Conservation (phyloP, 805 yeast genomes). For the Yarrowia sp. region DNA sequence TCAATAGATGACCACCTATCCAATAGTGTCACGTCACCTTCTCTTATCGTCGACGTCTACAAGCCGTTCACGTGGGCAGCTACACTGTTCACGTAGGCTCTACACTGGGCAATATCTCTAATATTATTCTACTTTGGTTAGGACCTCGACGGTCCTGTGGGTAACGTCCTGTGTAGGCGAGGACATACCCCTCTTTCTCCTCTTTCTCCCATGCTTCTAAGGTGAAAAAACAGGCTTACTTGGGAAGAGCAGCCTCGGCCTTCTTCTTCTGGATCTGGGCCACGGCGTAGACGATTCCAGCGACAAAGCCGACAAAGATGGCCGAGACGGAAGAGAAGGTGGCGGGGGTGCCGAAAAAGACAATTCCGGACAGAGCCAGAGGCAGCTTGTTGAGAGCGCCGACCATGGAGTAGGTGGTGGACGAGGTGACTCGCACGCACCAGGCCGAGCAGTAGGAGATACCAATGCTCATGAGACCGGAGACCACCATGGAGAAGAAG, state of each 20-base stretch:
- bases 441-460: constrained; percentile 99
- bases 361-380: constrained; percentile 91
- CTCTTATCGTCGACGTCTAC: too few relatives aligned
- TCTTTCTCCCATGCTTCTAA: too few relatives aligned
- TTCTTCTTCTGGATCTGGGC: constrained; percentile 91
- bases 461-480: constrained; percentile 95
- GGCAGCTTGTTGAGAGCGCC: constrained; percentile 99
- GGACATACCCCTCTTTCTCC: neutral
- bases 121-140: constrained; percentile 15
- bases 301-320: constrained; percentile 89
- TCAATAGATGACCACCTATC: too few relatives aligned
- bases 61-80: too few relatives aligned
- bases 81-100: too few relatives aligned
- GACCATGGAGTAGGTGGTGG: constrained; percentile 98
- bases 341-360: constrained; percentile 94
- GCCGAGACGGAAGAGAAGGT: constrained; percentile 92
- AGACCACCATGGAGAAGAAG: constrained; percentile 82
- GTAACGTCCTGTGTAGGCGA: neutral
- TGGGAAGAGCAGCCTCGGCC: constrained; percentile 47
- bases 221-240: constrained; percentile 4
- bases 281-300: constrained; percentile 94
- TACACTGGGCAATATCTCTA: constrained; percentile 1
- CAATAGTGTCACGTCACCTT: too few relatives aligned
- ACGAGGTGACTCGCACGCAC: constrained; percentile 99
- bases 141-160: neutral